Conservation (phyloP, 495 filamentous ascomycete genomes). For the Neurospora terricola region DNA sequence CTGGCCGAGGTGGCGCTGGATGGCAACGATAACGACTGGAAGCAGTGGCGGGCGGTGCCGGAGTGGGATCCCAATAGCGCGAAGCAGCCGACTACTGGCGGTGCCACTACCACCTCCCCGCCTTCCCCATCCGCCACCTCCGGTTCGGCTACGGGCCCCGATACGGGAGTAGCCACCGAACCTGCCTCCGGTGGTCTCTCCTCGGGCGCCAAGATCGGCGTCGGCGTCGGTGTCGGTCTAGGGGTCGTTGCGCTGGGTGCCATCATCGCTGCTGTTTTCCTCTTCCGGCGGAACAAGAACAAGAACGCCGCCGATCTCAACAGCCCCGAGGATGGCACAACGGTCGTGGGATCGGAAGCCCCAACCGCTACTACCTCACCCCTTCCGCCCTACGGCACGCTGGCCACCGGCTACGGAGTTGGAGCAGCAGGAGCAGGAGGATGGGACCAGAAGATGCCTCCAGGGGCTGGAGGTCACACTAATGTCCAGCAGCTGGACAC, state of each 20-base stretch:
- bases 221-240: slow-evolving; percentile 26
- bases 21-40: slow-evolving; percentile 20
- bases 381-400: slow-evolving; percentile 9
- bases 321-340: slow-evolving; percentile 3
- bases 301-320: not conserved
- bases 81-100: not conserved
- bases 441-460: slow-evolving; percentile 12
- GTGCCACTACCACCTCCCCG: not conserved
- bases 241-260: slow-evolving; percentile 17
- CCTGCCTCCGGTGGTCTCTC: slow-evolving; percentile 14
- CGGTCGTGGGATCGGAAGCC: slow-evolving; percentile 7
- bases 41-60: slow-evolving; percentile 5
- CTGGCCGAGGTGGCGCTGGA: slow-evolving; percentile 17
- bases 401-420: not conserved
- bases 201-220: slow-evolving; percentile 25
- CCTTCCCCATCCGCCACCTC: not conserved
- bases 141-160: not conserved
- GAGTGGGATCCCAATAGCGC: not conserved
- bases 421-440: slow-evolving; percentile 4
- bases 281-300: slow-evolving; percentile 12
- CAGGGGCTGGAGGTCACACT: not conserved
- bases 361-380: slow-evolving; percentile 4
- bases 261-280: slow-evolving; percentile 15
- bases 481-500: slow-evolving; percentile 15
- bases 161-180: not conserved